Evolutionary conservation across 805 yeast genomes (phyloP).

Genomic region (Crinitomyces ghanaensis): DNA sequence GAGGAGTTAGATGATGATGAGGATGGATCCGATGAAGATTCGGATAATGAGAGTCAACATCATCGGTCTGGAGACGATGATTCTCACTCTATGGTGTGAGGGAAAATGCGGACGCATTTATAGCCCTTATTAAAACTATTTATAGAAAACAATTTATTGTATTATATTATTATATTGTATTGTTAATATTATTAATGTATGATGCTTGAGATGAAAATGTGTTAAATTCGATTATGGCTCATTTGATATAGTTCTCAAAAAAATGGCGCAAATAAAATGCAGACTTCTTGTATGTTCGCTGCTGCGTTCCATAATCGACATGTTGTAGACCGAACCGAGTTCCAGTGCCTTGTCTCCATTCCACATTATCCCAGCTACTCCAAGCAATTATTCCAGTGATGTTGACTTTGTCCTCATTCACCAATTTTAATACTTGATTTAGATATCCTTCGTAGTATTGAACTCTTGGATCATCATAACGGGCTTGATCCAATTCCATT

Average conservation of each 20-base stretch:
- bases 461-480: conserved; percentile 24
- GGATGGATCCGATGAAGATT: conserved; percentile 17
- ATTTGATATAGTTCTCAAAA: conserved; percentile 8
- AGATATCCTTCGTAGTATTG: conserved; percentile 24
- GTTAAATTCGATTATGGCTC: neutral
- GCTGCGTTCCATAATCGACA: conserved; percentile 12
- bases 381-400: conserved; percentile 27
- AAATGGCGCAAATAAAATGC: conserved; percentile 14
- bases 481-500: conserved; percentile 20
- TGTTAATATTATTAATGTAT: conserved; percentile 2
- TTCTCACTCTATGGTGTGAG: no score
- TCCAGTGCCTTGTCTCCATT: conserved; percentile 23
- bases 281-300: conserved; percentile 14
- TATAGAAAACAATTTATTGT: neutral
- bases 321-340: conserved; percentile 16
- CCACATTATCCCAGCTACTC: conserved; percentile 28
- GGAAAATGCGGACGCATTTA: no score
- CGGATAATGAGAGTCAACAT: no score
- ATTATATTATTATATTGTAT: neutral
- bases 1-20: conserved; percentile 26
- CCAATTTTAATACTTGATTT: conserved; percentile 20
- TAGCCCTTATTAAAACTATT: neutral
- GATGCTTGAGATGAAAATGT: no score
- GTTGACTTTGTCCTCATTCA: conserved; percentile 20
- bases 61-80: no score